Conservation (phyloP, 2,329 filamentous ascomycete genomes). For the Colletotrichum australisinense region DNA sequence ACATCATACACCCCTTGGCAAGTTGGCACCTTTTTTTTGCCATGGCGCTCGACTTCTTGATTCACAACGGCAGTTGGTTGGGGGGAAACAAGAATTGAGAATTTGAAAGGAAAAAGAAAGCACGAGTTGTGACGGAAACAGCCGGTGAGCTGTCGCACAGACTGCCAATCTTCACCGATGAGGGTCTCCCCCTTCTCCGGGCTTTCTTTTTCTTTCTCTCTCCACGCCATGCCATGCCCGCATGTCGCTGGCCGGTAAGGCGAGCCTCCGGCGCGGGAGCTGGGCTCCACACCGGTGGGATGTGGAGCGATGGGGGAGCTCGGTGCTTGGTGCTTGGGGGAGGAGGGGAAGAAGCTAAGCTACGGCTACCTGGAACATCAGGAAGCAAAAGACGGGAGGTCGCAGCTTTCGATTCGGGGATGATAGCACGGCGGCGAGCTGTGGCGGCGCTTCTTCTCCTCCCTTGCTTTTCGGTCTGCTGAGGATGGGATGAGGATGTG, state of each 20-base stretch:
- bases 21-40: not conserved
- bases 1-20: not conserved
- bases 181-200: not conserved
- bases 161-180: conserved; percentile 18
- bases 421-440: not conserved
- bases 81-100: not conserved
- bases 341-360: not conserved
- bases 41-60: not conserved
- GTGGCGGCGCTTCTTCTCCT: not conserved
- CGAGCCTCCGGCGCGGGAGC: conserved; percentile 3
- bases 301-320: not conserved
- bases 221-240: not conserved
- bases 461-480: conserved; percentile 7
- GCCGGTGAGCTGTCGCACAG: conserved; percentile 4
- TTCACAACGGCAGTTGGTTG: not conserved
- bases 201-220: conserved; percentile 19
- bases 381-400: not conserved
- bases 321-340: not conserved
- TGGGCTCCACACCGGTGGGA: conserved; percentile 20
- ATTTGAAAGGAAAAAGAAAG: not conserved
- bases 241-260: conserved; percentile 16
- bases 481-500: not conserved
- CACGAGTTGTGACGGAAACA: not conserved
- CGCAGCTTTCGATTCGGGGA: not conserved
- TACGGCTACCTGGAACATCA: not conserved